Percentiles rank a stretch among this genome's conserved stretches.
phyloP scores from a whole-genome alignment of 108 stramenopile species.

The Schizochytrium sp. region DNA sequence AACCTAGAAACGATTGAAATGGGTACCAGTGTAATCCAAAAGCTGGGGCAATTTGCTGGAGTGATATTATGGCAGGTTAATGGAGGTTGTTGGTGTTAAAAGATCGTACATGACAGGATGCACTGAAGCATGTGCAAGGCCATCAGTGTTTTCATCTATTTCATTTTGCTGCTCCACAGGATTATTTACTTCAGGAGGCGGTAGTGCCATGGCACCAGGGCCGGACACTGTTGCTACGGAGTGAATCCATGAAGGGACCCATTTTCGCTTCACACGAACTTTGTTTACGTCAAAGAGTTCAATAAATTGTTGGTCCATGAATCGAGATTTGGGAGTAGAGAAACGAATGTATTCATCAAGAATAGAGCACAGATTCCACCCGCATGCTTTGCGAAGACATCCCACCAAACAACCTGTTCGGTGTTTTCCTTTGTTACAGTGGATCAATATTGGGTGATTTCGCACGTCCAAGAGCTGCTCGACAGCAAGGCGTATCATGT shows the following conservation, averaged over 20 bases:
- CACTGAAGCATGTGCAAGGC: too few species aligned
- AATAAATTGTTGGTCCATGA: conserved; percentile 72
- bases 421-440: conserved; percentile 74
- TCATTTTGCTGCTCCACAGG: too few species aligned
- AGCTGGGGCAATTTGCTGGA: too few species aligned
- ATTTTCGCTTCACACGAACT: conserved; percentile 53
- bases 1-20: too few species aligned
- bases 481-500: conserved; percentile 61
- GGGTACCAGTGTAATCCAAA: too few species aligned
- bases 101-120: too few species aligned
- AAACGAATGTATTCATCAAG: conserved; percentile 72
- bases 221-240: conserved; percentile 23
- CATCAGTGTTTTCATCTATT: too few species aligned
- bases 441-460: conserved; percentile 72
- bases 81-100: too few species aligned
- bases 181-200: neutral
- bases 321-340: conserved; percentile 69
- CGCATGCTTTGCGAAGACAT: conserved; percentile 68
- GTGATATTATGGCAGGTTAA: too few species aligned
- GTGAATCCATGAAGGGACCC: conserved; percentile 22
- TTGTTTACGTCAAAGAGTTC: conserved; percentile 63
- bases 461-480: conserved; percentile 66
- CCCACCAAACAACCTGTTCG: conserved; percentile 73
- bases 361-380: conserved; percentile 71
- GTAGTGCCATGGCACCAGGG: neutral